These are phyloP conservation scores for Amanita muscaria DNA, from an alignment of 768 basidiomycete species.

Conservation along the genomic window DNA sequence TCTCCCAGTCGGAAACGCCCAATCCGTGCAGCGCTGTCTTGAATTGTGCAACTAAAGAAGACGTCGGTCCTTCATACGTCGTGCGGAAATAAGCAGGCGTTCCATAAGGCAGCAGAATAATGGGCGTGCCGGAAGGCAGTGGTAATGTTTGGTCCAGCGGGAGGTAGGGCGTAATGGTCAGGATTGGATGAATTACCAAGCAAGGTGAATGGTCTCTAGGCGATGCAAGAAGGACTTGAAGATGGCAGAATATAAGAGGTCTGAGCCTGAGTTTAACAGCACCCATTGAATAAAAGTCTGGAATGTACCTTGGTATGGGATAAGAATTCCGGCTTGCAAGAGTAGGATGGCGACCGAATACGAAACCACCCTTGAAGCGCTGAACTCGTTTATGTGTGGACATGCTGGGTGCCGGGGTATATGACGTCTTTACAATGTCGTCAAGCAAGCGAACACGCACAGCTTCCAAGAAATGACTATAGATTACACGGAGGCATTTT, in stretches of 20 bases:
- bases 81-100: constrained; percentile 67
- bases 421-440: constrained; percentile 41
- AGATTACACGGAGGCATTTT: constrained; percentile 30
- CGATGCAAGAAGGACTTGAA: constrained; percentile 43
- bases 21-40: constrained; percentile 52
- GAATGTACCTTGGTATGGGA: too few relatives aligned
- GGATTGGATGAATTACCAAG: constrained; percentile 58
- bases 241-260: constrained; percentile 50
- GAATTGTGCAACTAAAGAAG: constrained; percentile 55
- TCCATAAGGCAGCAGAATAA: constrained; percentile 60
- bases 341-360: constrained; percentile 38
- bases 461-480: constrained; percentile 53
- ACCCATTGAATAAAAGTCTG: background rate
- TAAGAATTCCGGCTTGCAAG: constrained; percentile 54
- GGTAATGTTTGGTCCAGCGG: constrained; percentile 38
- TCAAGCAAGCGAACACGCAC: constrained; percentile 47
- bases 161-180: constrained; percentile 49
- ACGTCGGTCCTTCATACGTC: constrained; percentile 60
- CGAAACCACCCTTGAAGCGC: constrained; percentile 53
- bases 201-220: constrained; percentile 20
- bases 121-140: constrained; percentile 52
- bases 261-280: constrained; percentile 20
- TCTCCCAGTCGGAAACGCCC: constrained; percentile 49
- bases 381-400: constrained; percentile 26
- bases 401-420: constrained; percentile 15